A percentile compares a stretch with the other conserved stretches of the same genome.
Evolutionary conservation across 23 red algal species (phyloP).

Genomic region (Gracilariopsis chorda): DNA sequence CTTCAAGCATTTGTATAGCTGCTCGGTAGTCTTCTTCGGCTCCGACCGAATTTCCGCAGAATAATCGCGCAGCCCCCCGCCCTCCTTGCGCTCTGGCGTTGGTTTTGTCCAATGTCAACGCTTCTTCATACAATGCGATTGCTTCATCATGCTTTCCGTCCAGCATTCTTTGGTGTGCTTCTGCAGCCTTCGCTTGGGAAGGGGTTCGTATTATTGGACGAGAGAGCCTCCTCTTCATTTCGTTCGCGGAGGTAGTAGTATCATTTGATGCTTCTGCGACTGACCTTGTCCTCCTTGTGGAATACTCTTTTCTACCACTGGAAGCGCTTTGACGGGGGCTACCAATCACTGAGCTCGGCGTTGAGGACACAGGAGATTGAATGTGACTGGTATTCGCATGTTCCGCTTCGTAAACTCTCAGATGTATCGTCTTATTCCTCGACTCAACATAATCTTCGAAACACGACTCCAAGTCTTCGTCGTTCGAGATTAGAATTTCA

Average conservation of each 20-base stretch:
- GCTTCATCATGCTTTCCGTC: conserved; percentile 51
- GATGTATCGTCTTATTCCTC: conserved; percentile 33
- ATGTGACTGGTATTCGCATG: conserved; percentile 13
- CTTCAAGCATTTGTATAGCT: conserved; percentile 42
- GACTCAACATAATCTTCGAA: conserved; percentile 45
- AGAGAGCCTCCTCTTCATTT: neutral
- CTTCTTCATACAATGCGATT: conserved; percentile 43
- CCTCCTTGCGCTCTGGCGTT: conserved; percentile 53
- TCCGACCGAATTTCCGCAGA: conserved; percentile 44
- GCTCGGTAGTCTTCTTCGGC: conserved; percentile 69
- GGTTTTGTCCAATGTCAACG: conserved; percentile 28
- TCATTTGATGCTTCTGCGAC: neutral
- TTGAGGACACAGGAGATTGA: conserved; percentile 58
- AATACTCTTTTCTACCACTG: neutral
- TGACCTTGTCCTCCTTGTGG: neutral
- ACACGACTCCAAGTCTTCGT: conserved; percentile 72
- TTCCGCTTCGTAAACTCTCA: conserved; percentile 34
- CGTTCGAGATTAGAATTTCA: conserved; percentile 60
- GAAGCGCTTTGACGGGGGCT: neutral
- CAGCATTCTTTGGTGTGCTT: conserved; percentile 54
- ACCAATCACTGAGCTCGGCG: conserved; percentile 35
- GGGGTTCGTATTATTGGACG: neutral
- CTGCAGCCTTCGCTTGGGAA: conserved; percentile 13
- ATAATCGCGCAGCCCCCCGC: conserved; percentile 57
- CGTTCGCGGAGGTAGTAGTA: neutral